A percentile compares a stretch with the other conserved stretches of the same genome.
phyloP scores from a whole-genome alignment of 768 basidiomycete species.

The Lentinula detonsa region DNA sequence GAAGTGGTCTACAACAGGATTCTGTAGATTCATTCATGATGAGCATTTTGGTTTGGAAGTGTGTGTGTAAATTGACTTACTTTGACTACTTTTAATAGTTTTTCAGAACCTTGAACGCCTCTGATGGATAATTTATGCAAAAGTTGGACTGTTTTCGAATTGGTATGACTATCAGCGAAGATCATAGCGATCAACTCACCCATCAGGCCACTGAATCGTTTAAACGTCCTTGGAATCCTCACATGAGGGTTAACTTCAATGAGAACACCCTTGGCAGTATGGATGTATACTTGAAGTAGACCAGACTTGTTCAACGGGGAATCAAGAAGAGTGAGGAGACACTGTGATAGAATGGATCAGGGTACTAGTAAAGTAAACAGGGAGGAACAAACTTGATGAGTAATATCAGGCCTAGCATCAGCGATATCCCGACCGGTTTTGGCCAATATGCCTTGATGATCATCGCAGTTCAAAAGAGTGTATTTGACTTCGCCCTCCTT shows the following conservation, averaged over 20 bases:
- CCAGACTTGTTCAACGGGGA: conserved; percentile 98
- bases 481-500: conserved; percentile 83
- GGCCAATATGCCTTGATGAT: conserved; percentile 97
- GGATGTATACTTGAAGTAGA: conserved; percentile 93
- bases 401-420: conserved; percentile 98
- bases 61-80: conserved; percentile 29
- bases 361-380: neutral
- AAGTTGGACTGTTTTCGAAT: conserved; percentile 62
- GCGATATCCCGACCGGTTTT: conserved; percentile 98
- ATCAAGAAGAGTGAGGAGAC: conserved; percentile 91
- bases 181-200: conserved; percentile 42
- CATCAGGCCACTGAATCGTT: conserved; percentile 98
- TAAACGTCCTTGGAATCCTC: conserved; percentile 96
- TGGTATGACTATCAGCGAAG: conserved; percentile 1
- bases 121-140: conserved; percentile 92
- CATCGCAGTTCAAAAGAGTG: conserved; percentile 95
- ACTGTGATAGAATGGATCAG: conserved; percentile 39
- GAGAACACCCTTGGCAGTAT: conserved; percentile 91
- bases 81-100: conserved; percentile 95
- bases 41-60: neutral
- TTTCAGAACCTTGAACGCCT: conserved; percentile 95
- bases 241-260: conserved; percentile 99
- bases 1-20: conserved; percentile 91
- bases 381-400: conserved; percentile 76
- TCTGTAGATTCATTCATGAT: conserved; percentile 38